Evolutionary conservation across 2,329 filamentous ascomycete genomes (phyloP).

Genomic region (Phialophora macrospora): DNA sequence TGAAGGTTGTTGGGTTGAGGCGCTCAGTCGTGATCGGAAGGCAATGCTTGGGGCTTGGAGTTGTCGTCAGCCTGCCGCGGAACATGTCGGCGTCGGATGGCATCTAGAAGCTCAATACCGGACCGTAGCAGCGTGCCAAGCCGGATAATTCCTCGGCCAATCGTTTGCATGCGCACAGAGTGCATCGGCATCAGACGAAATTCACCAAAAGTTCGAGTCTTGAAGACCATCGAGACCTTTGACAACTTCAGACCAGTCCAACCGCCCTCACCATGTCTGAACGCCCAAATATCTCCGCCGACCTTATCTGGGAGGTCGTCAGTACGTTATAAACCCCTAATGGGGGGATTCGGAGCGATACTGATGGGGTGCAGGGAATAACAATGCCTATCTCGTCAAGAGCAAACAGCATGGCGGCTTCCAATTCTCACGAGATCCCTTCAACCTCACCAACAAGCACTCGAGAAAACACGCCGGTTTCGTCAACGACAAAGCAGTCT

Average conservation of each 20-base stretch:
- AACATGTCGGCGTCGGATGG: slow-evolving; percentile 10
- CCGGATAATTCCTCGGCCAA: slow-evolving; percentile 7
- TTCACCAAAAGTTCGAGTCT: slow-evolving; percentile 25
- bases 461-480: slow-evolving; percentile 92
- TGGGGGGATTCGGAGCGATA: not conserved
- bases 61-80: slow-evolving; percentile 26
- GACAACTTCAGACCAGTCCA: slow-evolving; percentile 15
- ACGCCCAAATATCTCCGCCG: slow-evolving; percentile 79
- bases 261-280: slow-evolving; percentile 42
- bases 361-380: slow-evolving; percentile 64
- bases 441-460: slow-evolving; percentile 92
- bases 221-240: slow-evolving; percentile 4
- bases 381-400: slow-evolving; percentile 93
- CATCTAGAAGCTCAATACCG: not conserved
- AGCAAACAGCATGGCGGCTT: slow-evolving; percentile 77
- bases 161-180: slow-evolving; percentile 23
- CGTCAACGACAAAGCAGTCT: slow-evolving; percentile 91
- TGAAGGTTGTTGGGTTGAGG: not conserved
- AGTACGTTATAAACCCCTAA: slow-evolving; percentile 66
- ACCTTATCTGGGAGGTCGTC: slow-evolving; percentile 93
- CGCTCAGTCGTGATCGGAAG: not conserved
- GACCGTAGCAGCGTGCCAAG: slow-evolving; percentile 8
- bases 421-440: slow-evolving; percentile 90
- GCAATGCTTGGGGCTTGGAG: slow-evolving; percentile 8
- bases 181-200: slow-evolving; percentile 15